These are phyloP conservation scores for Pythium utonaiense DNA, from an alignment of 352 stramenopile genomes.

Conservation along the genomic window DNA sequence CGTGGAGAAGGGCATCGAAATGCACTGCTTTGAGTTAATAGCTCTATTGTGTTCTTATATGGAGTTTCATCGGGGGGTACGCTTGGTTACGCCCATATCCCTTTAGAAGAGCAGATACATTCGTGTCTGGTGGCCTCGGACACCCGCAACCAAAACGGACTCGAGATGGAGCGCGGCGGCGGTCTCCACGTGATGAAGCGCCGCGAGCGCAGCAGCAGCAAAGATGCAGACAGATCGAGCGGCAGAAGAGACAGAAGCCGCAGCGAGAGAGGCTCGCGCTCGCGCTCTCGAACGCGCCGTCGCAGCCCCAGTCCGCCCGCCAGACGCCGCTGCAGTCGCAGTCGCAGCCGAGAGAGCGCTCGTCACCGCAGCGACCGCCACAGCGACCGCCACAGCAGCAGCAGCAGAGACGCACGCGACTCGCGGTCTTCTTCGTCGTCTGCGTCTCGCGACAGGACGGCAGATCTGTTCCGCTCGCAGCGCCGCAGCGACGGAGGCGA, in stretches of 20 bases:
- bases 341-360: conserved; percentile 10
- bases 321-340: conserved; percentile 6
- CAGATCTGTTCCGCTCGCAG: conserved; percentile 29
- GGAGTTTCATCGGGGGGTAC: not conserved
- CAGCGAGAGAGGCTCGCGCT: not conserved
- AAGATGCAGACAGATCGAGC: not conserved
- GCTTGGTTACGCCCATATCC: not conserved
- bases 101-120: not conserved
- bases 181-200: conserved; percentile 34
- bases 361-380: not conserved
- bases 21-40: not conserved
- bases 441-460: not conserved
- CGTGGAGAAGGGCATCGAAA: not conserved
- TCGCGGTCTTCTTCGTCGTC: conserved; percentile 3
- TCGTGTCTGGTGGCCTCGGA: not conserved
- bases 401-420: not conserved
- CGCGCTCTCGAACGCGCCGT: conserved; percentile 1
- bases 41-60: not conserved
- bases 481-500: not conserved
- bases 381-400: not conserved
- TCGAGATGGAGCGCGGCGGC: conserved; percentile 15
- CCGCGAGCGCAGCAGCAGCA: conserved; percentile 2
- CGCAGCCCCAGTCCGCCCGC: conserved; percentile 17
- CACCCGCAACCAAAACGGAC: not conserved
- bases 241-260: not conserved